phyloP scores from a whole-genome alignment of 176 grass and related monocot species.

The Poa pratensis region DNA sequence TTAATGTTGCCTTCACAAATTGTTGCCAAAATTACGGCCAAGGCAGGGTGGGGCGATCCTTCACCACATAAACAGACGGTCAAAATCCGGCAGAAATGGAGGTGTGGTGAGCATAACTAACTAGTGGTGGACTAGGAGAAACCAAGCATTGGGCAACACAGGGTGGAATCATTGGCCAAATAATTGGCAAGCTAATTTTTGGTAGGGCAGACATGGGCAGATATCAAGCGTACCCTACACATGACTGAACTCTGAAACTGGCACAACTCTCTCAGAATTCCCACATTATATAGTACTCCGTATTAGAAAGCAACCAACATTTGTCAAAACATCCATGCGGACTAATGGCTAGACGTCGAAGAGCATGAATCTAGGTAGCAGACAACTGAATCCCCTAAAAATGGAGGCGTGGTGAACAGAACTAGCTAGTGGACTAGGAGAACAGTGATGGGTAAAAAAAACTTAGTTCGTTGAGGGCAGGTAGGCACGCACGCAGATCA shows the following conservation, averaged over 20 bases:
- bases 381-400: no score
- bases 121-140: no score
- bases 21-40: no score
- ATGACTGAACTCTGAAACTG: background rate
- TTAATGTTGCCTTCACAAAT: no score
- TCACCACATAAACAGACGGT: background rate
- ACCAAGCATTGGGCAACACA: no score
- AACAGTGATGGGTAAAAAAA: background rate
- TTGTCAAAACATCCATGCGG: background rate
- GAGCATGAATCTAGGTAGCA: background rate
- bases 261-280: background rate
- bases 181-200: background rate
- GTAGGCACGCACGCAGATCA: conserved; percentile 67
- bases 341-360: background rate
- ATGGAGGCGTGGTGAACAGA: background rate
- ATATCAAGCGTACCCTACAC: background rate
- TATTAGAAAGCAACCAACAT: background rate
- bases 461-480: background rate
- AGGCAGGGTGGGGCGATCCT: no score
- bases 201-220: background rate
- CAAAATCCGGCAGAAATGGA: background rate
- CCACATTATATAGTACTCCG: background rate
- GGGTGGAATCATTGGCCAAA: no score
- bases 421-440: background rate
- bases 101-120: background rate